phyloP scores from a whole-genome alignment of 2,329 filamentous ascomycete genomes.

The Boeremia exigua region DNA sequence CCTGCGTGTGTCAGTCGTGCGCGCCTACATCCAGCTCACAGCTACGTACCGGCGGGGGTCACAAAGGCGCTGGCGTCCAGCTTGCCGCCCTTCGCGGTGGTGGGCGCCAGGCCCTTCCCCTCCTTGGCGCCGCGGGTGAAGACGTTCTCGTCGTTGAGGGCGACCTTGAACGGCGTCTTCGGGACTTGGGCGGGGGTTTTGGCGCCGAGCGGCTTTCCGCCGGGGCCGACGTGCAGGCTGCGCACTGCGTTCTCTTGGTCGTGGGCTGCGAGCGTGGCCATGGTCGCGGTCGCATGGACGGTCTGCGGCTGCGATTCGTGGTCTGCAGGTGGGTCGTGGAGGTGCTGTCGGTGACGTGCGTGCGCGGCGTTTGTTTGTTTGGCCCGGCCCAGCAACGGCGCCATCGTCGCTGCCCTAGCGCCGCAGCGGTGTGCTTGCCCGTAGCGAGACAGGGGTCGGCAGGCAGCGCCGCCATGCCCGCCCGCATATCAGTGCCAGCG shows the following conservation, averaged over 20 bases:
- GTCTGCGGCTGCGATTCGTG: conserved; percentile 28
- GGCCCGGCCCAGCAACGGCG: conserved; percentile 25
- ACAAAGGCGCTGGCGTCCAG: conserved; percentile 70
- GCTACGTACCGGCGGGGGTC: conserved; percentile 75
- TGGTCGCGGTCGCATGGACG: conserved; percentile 40
- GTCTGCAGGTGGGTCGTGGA: conserved; percentile 15
- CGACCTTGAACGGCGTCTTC: conserved; percentile 81
- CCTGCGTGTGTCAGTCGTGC: conserved; percentile 49
- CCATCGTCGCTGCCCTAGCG: conserved; percentile 1
- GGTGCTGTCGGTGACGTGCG: conserved; percentile 17
- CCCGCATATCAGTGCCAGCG: conserved; percentile 34
- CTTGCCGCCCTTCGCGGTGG: conserved; percentile 59
- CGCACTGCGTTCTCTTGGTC: conserved; percentile 90
- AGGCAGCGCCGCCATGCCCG: conserved; percentile 30
- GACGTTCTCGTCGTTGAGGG: conserved; percentile 87
- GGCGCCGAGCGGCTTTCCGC: conserved; percentile 72
- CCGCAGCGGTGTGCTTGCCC: conserved; percentile 8
- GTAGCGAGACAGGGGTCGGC: conserved; percentile 21
- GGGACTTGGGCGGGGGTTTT: conserved; percentile 81
- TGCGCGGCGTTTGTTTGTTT: conserved; percentile 32
- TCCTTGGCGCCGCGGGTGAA: conserved; percentile 67
- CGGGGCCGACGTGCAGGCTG: conserved; percentile 72
- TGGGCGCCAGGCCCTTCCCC: conserved; percentile 59
- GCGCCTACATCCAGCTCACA: not conserved
- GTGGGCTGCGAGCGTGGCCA: conserved; percentile 74